Percentiles rank a stretch among this genome's conserved stretches.
Evolutionary conservation across 768 basidiomycete species (phyloP).

Genomic region (Suillus weaverae): DNA sequence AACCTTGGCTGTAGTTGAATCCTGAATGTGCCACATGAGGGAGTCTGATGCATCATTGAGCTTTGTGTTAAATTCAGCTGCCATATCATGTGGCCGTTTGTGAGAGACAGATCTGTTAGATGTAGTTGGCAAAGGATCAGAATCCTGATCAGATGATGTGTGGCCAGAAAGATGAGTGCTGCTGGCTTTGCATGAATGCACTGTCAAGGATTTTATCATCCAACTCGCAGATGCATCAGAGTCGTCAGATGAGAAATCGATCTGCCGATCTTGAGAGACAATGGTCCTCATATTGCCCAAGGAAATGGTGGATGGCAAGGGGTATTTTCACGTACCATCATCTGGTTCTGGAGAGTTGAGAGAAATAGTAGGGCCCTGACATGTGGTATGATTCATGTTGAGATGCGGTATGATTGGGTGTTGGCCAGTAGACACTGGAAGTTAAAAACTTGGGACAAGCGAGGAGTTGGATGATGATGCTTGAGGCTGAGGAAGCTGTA

Average conservation of each 20-base stretch:
- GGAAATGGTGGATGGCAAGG: background rate
- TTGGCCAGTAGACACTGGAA: background rate
- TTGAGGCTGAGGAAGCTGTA: background rate
- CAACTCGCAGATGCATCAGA: background rate
- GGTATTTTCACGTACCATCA: background rate
- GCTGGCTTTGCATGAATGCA: background rate
- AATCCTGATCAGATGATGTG: background rate
- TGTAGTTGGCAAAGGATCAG: background rate
- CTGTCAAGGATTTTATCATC: background rate
- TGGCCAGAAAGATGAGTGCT: background rate
- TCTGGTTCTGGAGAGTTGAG: background rate
- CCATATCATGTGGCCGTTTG: background rate
- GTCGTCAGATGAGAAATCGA: background rate
- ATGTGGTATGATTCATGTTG: background rate
- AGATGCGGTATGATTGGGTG: background rate
- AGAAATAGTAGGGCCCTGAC: background rate
- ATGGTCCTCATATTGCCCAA: background rate
- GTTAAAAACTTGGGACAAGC: background rate
- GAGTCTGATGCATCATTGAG: background rate
- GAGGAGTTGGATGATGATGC: background rate
- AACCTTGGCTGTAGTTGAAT: background rate
- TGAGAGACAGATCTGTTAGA: background rate
- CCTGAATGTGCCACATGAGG: background rate
- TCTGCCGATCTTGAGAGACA: background rate
- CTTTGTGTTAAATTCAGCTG: background rate